A percentile compares a stretch with the other conserved stretches of the same genome.
Evolutionary conservation across 2,329 filamentous ascomycete species (phyloP).

Genomic region (Colletotrichum sp.): DNA sequence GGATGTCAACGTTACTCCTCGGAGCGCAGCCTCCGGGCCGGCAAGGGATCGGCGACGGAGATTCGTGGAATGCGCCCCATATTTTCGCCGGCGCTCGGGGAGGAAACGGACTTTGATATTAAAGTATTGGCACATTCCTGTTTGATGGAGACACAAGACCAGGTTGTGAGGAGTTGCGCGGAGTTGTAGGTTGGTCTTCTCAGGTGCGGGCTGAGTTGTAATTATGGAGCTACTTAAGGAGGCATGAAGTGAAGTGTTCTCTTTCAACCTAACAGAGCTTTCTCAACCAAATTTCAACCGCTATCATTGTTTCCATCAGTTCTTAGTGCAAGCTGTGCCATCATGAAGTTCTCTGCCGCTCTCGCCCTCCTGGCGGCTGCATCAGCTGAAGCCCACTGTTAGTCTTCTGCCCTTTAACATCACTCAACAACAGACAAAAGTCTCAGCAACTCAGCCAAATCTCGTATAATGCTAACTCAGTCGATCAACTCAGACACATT

Average conservation of each 20-base stretch:
- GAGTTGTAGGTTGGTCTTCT: not conserved
- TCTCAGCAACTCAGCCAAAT: not conserved
- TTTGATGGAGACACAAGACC: not conserved
- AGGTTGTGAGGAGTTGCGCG: not conserved
- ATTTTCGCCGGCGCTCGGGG: not conserved
- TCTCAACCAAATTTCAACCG: accelerated
- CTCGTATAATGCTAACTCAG: not conserved
- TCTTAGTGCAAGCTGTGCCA: not conserved
- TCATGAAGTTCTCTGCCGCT: slow-evolving; percentile 1
- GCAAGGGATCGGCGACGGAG: not conserved
- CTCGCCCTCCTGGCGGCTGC: not conserved
- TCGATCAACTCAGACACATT: not conserved
- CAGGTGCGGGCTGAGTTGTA: not conserved
- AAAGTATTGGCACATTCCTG: not conserved
- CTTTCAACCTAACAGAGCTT: not conserved
- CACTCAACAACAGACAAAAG: not conserved
- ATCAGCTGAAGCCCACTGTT: slow-evolving; percentile 8
- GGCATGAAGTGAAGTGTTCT: not conserved
- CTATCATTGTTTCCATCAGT: not conserved
- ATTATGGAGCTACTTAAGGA: not conserved
- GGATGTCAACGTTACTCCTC: not conserved
- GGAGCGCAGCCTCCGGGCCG: not conserved
- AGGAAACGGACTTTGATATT: not conserved
- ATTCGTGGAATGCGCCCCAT: not conserved
- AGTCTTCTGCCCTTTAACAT: not conserved